A percentile compares a stretch with the other conserved stretches of the same genome.
phyloP scores from a whole-genome alignment of 2,329 filamentous ascomycete species.

The Diaporthe amygdali region DNA sequence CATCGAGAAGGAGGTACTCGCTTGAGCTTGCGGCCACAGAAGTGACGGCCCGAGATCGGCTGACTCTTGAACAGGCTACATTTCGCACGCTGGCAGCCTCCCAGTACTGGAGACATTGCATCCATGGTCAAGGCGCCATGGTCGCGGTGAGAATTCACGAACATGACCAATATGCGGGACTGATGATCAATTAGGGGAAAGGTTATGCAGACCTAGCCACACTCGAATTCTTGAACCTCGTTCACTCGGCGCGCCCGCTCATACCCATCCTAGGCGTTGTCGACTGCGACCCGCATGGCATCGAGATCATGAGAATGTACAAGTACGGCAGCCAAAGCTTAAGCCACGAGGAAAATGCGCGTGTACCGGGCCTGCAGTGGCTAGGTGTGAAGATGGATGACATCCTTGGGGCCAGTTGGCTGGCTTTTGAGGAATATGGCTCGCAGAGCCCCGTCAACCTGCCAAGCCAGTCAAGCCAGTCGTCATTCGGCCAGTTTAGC shows the following conservation, averaged over 20 bases:
- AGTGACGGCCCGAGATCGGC: background rate
- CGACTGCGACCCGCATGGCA: constrained; percentile 79
- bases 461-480: constrained; percentile 24
- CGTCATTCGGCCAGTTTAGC: constrained; percentile 20
- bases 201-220: constrained; percentile 81
- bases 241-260: constrained; percentile 52
- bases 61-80: constrained; percentile 61
- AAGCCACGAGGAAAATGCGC: constrained; percentile 60
- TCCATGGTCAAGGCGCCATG: constrained; percentile 64
- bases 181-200: constrained; percentile 63
- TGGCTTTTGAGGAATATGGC: background rate
- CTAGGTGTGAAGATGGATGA: constrained; percentile 63
- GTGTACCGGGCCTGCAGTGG: constrained; percentile 62
- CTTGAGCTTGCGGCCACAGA: too few relatives aligned
- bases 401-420: constrained; percentile 32
- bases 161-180: background rate
- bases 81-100: constrained; percentile 70
- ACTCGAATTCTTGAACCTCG: constrained; percentile 63
- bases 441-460: constrained; percentile 5
- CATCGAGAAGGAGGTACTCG: constrained; percentile 76
- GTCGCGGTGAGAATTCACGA: constrained; percentile 60
- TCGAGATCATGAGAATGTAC: constrained; percentile 77
- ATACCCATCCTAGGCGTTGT: constrained; percentile 68
- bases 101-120: constrained; percentile 55
- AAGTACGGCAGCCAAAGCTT: constrained; percentile 70